phyloP scores from a whole-genome alignment of 2,329 filamentous ascomycete genomes.

The Fusarium abutilonis region DNA sequence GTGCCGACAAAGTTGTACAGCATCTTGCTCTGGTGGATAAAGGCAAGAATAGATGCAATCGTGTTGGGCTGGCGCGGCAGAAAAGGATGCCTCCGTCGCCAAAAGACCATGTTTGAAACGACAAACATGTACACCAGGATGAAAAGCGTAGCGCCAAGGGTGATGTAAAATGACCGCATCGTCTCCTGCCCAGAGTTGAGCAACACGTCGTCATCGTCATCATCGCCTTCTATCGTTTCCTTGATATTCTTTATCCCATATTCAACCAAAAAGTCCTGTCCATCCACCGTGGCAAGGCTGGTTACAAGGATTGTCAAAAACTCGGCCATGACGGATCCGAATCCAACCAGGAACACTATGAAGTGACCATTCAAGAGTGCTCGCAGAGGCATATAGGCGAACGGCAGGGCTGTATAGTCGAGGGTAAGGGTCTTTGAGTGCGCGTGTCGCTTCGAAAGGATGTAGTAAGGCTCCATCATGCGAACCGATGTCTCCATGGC shows the following conservation, averaged over 20 bases:
- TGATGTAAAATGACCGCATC: constrained; percentile 71
- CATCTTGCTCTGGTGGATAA: constrained; percentile 85
- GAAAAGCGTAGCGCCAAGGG: constrained; percentile 67
- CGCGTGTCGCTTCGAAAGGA: constrained; percentile 72
- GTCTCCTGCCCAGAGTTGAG: constrained; percentile 68
- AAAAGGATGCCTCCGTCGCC: constrained; percentile 73
- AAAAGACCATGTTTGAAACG: constrained; percentile 68
- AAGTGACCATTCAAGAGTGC: constrained; percentile 72
- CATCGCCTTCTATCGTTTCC: constrained; percentile 21
- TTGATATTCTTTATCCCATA: constrained; percentile 22
- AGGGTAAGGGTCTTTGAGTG: constrained; percentile 72
- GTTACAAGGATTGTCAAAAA: constrained; percentile 75
- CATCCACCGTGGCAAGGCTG: constrained; percentile 71
- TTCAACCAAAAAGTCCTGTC: constrained; percentile 63
- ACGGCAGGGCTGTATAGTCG: constrained; percentile 78
- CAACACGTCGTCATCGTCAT: constrained; percentile 37
- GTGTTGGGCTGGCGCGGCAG: constrained; percentile 81
- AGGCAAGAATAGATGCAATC: constrained; percentile 78
- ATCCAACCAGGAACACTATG: constrained; percentile 73
- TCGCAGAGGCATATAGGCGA: constrained; percentile 69
- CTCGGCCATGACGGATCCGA: constrained; percentile 77
- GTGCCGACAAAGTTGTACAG: constrained; percentile 78
- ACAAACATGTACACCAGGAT: constrained; percentile 73
- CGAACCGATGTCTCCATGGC: constrained; percentile 75
- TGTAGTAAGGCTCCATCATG: constrained; percentile 79